Base-by-base conservation (phyloP, 2,329 filamentous ascomycete species). In the Pseudogymnoascus sp. region DNA sequence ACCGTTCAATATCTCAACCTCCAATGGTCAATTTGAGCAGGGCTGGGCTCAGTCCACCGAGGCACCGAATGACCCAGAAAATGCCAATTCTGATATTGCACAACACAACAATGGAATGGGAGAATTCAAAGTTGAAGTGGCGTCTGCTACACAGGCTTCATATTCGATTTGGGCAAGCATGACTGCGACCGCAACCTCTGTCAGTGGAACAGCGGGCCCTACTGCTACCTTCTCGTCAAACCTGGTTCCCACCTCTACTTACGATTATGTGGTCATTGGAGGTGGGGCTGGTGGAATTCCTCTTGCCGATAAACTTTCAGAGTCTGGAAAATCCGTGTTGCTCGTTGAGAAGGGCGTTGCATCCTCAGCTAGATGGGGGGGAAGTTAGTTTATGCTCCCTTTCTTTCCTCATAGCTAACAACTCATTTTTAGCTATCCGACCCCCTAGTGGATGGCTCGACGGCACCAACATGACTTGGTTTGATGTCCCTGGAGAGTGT, bases 401-500 rank as follows among this genome's bases (percentile, higher is more conserved):
- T 23, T 40, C 52, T 9, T 25, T 52, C 41, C 16, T 16, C 60
- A 49, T 52, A 61, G 14, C 28, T 43, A 45, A 64, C 68, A 60
- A 66, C 55, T 49, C 40, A 28, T 2, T 28, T 7, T 40, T 60
- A 71, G 67, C 68, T 21, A 60, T 68, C 21, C 67, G 70, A 63
- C 70, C 68, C 21, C 67, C 70, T 59, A 82, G 76, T 35, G 79
- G 87, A 1, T 91, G 88, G 88, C 63, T 73, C 9, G 74, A 81
- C 37, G 82, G 80, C 37, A 84, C 82, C 16, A 83, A 84, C 59
- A 74, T 89, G 35, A 89, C 87, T 5, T 85, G 87, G 59, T 89
- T 90, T 68, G 88, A 90, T 69, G 83, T 90, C 4, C 88, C 88
- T 0, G 86, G 87, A 62, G 81, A 90, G 64, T 88, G 85, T 73